Base-by-base conservation (phyloP, 2,329 filamentous ascomycete species). In the Trichoderma aggressivum region DNA sequence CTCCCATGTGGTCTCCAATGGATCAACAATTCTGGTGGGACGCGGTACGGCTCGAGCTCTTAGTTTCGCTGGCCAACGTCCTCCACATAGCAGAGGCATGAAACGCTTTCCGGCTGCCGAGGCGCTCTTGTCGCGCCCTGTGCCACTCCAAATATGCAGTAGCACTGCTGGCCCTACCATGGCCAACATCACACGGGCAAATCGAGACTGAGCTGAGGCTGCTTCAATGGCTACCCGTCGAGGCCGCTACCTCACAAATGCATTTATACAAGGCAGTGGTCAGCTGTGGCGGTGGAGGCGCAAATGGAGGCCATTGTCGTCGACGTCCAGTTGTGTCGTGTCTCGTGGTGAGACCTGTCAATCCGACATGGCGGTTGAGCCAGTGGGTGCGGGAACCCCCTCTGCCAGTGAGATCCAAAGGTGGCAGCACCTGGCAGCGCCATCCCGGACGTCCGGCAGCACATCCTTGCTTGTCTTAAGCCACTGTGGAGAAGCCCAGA, bases 31-130 rank as follows among this genome's bases (percentile, higher is more conserved):
- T 61, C 21, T 14, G 43, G 72, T 73, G 73, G 73, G 70, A 73
- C 72, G 67, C 73, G 73, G 73, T 73, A 72, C 74, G 74, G 72
- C 74, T 73, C 74, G 72, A 70, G 68, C 63, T 71, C 65, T 72
- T 71, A 74, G 64, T 71, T 70, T 63, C n/a, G 62, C 71, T 70
- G 70, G 43, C 56, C 32, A 62, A 65, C 69, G 28, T 60, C 62
- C 69, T 66, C 69, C 69, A 66, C 69, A 64, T 59, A 59, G 34
- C 47, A 43, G 43, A 66, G 50, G 43, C 70, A 53, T 47, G 56
- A 56, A 67, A 60, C 55, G 56, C 58, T 61, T 60, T 71, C 69
- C 69, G 61, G 53, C 32, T 60, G 32, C 39, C 56, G 65, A 60
- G 30, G 32, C 43, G 32, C 63, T 56, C 47, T 66, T 21, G 43